Conservation (phyloP, 805 yeast species). For the Candida nanaspora region DNA sequence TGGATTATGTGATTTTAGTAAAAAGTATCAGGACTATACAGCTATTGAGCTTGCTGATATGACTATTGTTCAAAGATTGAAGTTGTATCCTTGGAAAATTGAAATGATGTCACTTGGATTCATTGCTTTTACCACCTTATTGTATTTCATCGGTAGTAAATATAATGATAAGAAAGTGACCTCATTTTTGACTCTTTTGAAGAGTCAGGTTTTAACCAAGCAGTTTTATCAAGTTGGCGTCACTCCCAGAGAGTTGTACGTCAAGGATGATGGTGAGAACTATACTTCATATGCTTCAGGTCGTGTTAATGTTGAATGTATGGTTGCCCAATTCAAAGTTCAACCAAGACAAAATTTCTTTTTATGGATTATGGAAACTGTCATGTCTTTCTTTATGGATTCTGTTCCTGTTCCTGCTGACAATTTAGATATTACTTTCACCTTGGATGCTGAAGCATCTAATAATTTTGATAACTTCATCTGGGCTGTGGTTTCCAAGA, state of each 20-base stretch:
- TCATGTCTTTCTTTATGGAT: constrained; percentile 51
- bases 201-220: constrained; percentile 45
- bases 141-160: constrained; percentile 52
- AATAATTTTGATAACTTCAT: constrained; percentile 60
- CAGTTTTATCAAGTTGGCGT: constrained; percentile 81
- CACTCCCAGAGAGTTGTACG: constrained; percentile 33
- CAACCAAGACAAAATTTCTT: constrained; percentile 76
- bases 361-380: constrained; percentile 55
- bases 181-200: constrained; percentile 38
- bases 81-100: constrained; percentile 65
- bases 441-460: constrained; percentile 37
- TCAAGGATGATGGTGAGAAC: constrained; percentile 57
- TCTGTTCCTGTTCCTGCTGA: constrained; percentile 51
- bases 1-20: not conserved
- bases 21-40: constrained; percentile 21
- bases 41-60: constrained; percentile 50
- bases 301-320: constrained; percentile 63
- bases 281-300: constrained; percentile 81
- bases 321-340: constrained; percentile 56
- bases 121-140: constrained; percentile 38
- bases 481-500: constrained; percentile 79
- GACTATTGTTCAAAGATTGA: constrained; percentile 52
- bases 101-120: constrained; percentile 54
- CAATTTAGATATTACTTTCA: constrained; percentile 53
- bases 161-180: constrained; percentile 52